phyloP scores from a whole-genome alignment of 768 basidiomycete genomes.

The Phaffia tasmanica region DNA sequence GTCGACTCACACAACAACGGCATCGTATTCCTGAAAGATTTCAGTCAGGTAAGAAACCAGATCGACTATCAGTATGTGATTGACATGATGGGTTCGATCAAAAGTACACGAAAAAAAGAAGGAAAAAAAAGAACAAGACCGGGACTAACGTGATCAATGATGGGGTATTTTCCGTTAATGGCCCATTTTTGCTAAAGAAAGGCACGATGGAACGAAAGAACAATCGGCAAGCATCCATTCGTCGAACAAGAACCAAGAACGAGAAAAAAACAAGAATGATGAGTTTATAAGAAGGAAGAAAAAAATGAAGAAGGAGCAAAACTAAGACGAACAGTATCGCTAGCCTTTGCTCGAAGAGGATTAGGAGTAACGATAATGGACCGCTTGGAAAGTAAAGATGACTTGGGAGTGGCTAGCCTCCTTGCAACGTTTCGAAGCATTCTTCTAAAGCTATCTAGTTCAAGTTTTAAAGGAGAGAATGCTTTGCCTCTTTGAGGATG shows the following conservation, averaged over 20 bases:
- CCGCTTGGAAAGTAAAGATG: slow-evolving; percentile 13
- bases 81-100: slow-evolving; percentile 1
- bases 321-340: slow-evolving; percentile 6
- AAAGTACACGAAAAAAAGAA: background rate
- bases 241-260: background rate
- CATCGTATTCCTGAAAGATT: slow-evolving; percentile 54
- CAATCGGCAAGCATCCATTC: background rate
- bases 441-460: background rate
- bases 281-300: background rate
- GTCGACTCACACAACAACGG: slow-evolving; percentile 79
- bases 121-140: background rate
- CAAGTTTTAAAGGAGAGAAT: too few relatives aligned
- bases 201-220: background rate
- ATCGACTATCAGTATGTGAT: background rate
- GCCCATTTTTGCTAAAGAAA: slow-evolving; percentile 14
- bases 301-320: background rate
- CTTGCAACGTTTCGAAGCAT: slow-evolving; percentile 25
- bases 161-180: slow-evolving; percentile 66
- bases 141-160: slow-evolving; percentile 77
- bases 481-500: too few relatives aligned
- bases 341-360: slow-evolving; percentile 20
- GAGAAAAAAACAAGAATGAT: background rate
- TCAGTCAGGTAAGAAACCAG: slow-evolving; percentile 3
- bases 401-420: slow-evolving; percentile 15
- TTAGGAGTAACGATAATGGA: slow-evolving; percentile 18